Conservation (phyloP, 345 rosid species). For the Hypericum androsaemum region DNA sequence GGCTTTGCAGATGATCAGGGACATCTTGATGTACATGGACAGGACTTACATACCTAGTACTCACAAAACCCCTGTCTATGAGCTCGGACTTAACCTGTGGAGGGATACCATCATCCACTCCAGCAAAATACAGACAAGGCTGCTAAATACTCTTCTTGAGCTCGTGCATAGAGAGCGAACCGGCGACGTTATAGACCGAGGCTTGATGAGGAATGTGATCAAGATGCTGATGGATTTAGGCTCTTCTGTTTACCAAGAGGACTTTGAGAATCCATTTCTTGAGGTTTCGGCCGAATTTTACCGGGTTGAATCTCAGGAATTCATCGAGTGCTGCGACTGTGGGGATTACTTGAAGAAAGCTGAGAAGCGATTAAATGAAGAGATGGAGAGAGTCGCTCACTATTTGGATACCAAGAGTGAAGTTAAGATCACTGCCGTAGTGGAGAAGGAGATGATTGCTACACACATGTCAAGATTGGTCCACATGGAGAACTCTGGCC, state of each 20-base stretch:
- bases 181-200: conserved; percentile 88
- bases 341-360: conserved; percentile 91
- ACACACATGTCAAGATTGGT: conserved; percentile 94
- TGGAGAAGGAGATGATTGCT: conserved; percentile 97
- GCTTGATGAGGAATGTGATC: conserved; percentile 76
- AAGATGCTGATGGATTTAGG: conserved; percentile 98
- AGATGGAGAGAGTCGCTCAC: conserved; percentile 87
- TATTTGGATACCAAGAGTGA: conserved; percentile 89
- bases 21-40: conserved; percentile 98
- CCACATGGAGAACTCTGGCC: conserved; percentile 96
- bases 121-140: conserved; percentile 64
- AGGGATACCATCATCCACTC: conserved; percentile 73
- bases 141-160: conserved; percentile 73
- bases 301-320: conserved; percentile 78
- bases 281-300: conserved; percentile 92
- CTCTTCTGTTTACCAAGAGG: conserved; percentile 83
- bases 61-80: conserved; percentile 83
- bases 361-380: conserved; percentile 86
- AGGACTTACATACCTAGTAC: conserved; percentile 75
- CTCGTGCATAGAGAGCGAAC: conserved; percentile 70
- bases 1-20: conserved; percentile 94
- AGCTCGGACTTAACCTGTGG: conserved; percentile 87
- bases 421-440: conserved; percentile 80
- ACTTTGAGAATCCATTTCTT: conserved; percentile 88
- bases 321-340: conserved; percentile 87